phyloP scores from a whole-genome alignment of 1,284 basidiomycete genomes.

The Tremellales sp. region DNA sequence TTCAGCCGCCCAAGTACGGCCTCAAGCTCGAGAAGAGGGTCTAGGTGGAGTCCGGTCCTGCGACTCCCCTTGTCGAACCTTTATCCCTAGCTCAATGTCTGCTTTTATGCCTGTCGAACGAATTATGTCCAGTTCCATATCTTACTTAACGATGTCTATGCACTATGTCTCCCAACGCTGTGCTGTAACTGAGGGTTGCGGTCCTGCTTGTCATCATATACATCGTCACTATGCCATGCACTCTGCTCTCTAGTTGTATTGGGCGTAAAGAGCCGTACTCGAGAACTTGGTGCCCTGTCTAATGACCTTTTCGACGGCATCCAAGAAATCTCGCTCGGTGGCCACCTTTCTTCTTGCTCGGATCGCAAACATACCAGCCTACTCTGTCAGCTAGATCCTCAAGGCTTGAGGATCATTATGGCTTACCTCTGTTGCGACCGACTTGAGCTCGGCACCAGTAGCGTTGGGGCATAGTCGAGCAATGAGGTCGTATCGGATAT shows the following conservation, averaged over 20 bases:
- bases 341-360: slow-evolving; percentile 94
- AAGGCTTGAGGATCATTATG: not conserved
- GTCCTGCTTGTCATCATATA: not conserved
- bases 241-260: slow-evolving; percentile 44
- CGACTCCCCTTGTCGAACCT: too few relatives aligned
- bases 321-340: slow-evolving; percentile 94
- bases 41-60: too few relatives aligned
- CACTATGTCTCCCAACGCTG: not conserved
- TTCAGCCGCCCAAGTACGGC: slow-evolving; percentile 16
- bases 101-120: too few relatives aligned
- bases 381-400: slow-evolving; percentile 5
- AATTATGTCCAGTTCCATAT: too few relatives aligned
- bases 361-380: slow-evolving; percentile 99
- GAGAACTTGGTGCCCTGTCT: slow-evolving; percentile 96
- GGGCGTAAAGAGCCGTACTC: slow-evolving; percentile 60
- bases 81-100: too few relatives aligned
- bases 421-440: slow-evolving; percentile 87
- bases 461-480: slow-evolving; percentile 96
- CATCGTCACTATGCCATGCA: too few relatives aligned
- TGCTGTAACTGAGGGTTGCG: too few relatives aligned
- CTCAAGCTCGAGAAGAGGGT: slow-evolving; percentile 15
- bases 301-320: slow-evolving; percentile 97
- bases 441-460: slow-evolving; percentile 93
- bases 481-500: slow-evolving; percentile 97
- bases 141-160: not conserved